Conservation (phyloP, 345 rosid species). For the Rhodamnia argentea region DNA sequence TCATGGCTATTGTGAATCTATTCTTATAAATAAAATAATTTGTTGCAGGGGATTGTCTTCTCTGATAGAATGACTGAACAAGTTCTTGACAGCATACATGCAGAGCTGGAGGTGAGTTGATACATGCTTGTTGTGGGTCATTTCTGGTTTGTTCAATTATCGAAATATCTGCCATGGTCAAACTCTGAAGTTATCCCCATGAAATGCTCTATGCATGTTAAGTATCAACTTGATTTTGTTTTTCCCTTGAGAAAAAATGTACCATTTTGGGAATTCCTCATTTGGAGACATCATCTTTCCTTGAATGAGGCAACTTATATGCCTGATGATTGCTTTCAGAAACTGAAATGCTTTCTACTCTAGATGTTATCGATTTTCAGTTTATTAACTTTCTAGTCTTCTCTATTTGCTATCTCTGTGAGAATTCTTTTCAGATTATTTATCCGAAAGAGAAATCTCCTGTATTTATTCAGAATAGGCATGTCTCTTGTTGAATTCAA, state of each 20-base stretch:
- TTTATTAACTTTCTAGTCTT: background rate
- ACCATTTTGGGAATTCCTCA: background rate
- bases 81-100: conserved; percentile 58
- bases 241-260: background rate
- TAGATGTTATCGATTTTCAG: background rate
- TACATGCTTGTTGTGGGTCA: background rate
- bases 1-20: background rate
- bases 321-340: background rate
- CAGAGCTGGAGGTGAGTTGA: conserved; percentile 56
- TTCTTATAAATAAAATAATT: background rate
- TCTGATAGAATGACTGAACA: conserved; percentile 81
- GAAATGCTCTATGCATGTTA: background rate
- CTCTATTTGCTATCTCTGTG: background rate
- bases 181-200: background rate
- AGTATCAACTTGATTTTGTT: background rate
- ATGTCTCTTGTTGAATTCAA: background rate
- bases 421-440: no score
- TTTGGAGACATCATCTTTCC: background rate
- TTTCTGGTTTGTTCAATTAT: background rate
- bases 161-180: background rate
- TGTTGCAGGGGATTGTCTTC: conserved; percentile 75
- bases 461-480: background rate
- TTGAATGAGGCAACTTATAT: background rate
- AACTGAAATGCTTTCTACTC: background rate
- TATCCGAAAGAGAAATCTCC: background rate